These are phyloP conservation scores for Sarcocystis neurona DNA, from an alignment of 169 alveolate genomes.

Conservation along the genomic window DNA sequence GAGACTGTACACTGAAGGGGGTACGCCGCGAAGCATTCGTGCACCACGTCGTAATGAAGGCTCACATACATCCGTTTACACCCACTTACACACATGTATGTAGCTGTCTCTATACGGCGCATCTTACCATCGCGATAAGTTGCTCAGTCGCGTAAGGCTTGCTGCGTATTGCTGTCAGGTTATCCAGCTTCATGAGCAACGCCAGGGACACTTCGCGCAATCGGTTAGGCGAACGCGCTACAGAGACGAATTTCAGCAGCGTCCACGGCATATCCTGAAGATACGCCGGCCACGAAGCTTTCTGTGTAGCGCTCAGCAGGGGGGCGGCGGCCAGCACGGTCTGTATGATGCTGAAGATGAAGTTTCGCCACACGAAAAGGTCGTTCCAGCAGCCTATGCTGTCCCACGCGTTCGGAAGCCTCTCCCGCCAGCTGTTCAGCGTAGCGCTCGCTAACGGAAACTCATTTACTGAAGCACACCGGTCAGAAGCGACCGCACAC, in stretches of 20 bases:
- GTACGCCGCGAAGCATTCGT: too few relatives aligned
- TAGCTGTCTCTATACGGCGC: neutral
- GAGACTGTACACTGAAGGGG: too few relatives aligned
- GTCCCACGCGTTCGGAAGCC: slow-evolving; percentile 73
- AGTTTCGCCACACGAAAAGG: slow-evolving; percentile 69
- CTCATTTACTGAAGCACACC: neutral
- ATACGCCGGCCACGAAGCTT: slow-evolving; percentile 64
- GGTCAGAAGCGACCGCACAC: neutral
- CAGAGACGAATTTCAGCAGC: slow-evolving; percentile 70
- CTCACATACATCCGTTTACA: too few relatives aligned
- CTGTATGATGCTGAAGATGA: slow-evolving; percentile 41
- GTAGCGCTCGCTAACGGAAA: slow-evolving; percentile 47
- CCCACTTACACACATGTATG: too few relatives aligned
- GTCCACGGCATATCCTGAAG: slow-evolving; percentile 76
- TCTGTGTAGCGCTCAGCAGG: slow-evolving; percentile 56
- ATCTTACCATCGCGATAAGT: slow-evolving; percentile 35
- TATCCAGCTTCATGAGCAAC: slow-evolving; percentile 68
- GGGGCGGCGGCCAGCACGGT: slow-evolving; percentile 50
- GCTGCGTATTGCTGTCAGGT: slow-evolving; percentile 25
- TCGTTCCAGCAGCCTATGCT: slow-evolving; percentile 73
- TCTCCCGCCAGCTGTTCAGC: slow-evolving; percentile 70
- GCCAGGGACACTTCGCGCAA: slow-evolving; percentile 71
- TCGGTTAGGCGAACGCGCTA: slow-evolving; percentile 69
- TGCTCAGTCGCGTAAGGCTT: slow-evolving; percentile 41
- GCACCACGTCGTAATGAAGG: too few relatives aligned